These are phyloP conservation scores for Amphichorda felina DNA, from an alignment of 2,329 filamentous ascomycete genomes.

Conservation along the genomic window DNA sequence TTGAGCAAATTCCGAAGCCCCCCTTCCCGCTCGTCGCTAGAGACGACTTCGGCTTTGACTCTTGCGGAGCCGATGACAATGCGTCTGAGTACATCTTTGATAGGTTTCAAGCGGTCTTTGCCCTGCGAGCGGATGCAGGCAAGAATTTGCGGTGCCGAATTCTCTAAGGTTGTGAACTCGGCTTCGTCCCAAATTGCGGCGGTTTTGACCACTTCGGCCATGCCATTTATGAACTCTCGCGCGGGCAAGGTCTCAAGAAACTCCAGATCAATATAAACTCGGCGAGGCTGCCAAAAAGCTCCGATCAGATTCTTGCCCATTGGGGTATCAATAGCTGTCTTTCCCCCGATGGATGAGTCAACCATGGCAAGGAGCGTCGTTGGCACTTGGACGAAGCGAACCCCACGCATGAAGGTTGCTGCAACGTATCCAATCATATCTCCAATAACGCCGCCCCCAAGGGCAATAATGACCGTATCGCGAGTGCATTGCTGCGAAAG, in stretches of 20 bases:
- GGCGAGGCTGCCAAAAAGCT: conserved; percentile 89
- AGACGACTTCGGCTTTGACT: conserved; percentile 91
- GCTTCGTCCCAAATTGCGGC: conserved; percentile 89
- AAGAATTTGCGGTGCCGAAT: conserved; percentile 68
- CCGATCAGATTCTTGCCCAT: conserved; percentile 94
- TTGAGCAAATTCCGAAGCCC: conserved; percentile 91
- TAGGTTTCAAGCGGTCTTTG: conserved; percentile 53
- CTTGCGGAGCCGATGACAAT: conserved; percentile 84
- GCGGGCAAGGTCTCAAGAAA: conserved; percentile 86
- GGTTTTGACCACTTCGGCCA: conserved; percentile 97
- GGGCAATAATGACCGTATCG: conserved; percentile 87
- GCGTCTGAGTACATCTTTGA: conserved; percentile 59
- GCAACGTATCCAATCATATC: conserved; percentile 98
- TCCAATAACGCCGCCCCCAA: conserved; percentile 93
- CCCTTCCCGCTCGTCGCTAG: conserved; percentile 86
- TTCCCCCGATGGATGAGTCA: conserved; percentile 94
- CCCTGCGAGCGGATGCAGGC: conserved; percentile 17
- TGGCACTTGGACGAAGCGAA: conserved; percentile 92
- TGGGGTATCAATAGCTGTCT: conserved; percentile 95
- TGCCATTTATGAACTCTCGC: conserved; percentile 93
- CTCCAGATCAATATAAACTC: conserved; percentile 86
- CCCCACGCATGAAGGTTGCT: conserved; percentile 95
- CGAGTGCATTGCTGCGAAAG: conserved; percentile 82
- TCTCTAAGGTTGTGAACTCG: conserved; percentile 76
- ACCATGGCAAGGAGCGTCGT: conserved; percentile 96